Evolutionary conservation across 2,329 filamentous ascomycete genomes (phyloP).

Genomic region (Fusarium sp.): DNA sequence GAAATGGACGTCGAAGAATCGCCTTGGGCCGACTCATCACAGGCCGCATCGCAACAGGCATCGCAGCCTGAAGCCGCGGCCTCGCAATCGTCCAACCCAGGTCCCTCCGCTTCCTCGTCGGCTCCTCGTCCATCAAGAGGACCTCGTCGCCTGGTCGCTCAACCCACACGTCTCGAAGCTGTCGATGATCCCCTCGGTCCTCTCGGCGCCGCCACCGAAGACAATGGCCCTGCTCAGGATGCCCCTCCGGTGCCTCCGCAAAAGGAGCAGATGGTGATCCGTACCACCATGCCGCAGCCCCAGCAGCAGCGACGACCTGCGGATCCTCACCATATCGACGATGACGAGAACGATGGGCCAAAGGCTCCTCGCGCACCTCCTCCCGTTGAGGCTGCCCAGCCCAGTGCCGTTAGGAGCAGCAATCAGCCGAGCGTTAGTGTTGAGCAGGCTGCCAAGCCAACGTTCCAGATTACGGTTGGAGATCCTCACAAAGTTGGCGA

Average conservation of each 20-base stretch:
- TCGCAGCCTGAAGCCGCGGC: constrained; percentile 42
- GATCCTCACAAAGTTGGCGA: constrained; percentile 99
- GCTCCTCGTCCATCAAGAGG: constrained; percentile 55
- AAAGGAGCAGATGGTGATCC: constrained; percentile 71
- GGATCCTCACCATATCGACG: constrained; percentile 73
- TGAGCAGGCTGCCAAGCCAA: constrained; percentile 92
- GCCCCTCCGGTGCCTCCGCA: constrained; percentile 74
- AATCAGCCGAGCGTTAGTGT: constrained; percentile 84
- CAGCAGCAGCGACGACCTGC: constrained; percentile 56
- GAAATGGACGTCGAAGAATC: constrained; percentile 63
- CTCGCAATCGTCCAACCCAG: constrained; percentile 43
- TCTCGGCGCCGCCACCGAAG: constrained; percentile 71
- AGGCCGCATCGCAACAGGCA: constrained; percentile 47
- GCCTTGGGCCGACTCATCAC: constrained; percentile 61
- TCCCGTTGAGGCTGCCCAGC: constrained; percentile 67
- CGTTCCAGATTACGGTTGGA: constrained; percentile 89
- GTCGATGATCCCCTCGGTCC: constrained; percentile 82
- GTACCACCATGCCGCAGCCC: constrained; percentile 62
- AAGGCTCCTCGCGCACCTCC: constrained; percentile 70
- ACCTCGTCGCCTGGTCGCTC: constrained; percentile 74
- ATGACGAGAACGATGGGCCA: constrained; percentile 70
- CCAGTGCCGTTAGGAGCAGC: constrained; percentile 60
- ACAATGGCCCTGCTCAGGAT: constrained; percentile 50
- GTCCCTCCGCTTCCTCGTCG: constrained; percentile 44
- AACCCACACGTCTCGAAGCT: constrained; percentile 80